Conservation (phyloP, 1,139 yeast species). For the Candida sp. region DNA sequence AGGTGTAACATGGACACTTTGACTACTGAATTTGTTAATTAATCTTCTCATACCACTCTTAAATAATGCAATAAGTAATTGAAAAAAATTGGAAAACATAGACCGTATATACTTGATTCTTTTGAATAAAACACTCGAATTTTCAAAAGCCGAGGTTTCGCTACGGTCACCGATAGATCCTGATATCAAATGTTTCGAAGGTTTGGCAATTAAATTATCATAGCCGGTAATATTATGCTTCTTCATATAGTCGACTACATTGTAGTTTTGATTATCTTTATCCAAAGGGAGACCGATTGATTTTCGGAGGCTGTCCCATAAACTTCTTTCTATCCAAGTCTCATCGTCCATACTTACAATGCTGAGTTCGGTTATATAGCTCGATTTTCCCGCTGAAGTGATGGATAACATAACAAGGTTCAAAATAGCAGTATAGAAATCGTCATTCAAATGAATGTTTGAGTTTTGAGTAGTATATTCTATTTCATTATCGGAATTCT, state of each 20-base stretch:
- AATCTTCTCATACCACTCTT: not conserved
- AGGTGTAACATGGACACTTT: not conserved
- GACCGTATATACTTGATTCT: constrained; percentile 16
- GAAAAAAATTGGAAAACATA: constrained; percentile 17
- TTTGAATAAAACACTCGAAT: constrained; percentile 17
- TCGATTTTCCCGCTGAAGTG: constrained; percentile 62
- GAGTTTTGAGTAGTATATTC: constrained; percentile 24
- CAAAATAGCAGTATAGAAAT: constrained; percentile 60
- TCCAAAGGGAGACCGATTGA: constrained; percentile 5
- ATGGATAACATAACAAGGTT: constrained; percentile 62
- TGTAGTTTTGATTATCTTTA: constrained; percentile 1
- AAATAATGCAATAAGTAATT: constrained; percentile 22
- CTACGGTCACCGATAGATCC: constrained; percentile 9
- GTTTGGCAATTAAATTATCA: constrained; percentile 27
- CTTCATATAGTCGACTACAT: constrained; percentile 13
- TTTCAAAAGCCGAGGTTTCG: constrained; percentile 11
- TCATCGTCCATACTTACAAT: constrained; percentile 42
- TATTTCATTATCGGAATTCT: constrained; percentile 26
- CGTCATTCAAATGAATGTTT: constrained; percentile 46
- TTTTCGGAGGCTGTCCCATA: constrained; percentile 19
- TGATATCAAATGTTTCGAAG: constrained; percentile 23
- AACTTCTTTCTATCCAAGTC: constrained; percentile 58
- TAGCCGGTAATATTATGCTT: constrained; percentile 24
- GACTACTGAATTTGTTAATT: not conserved
- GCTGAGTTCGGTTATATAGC: constrained; percentile 60